Evolutionary conservation across 1,284 basidiomycete genomes (phyloP).

Genomic region (Microbotryum saponariae): DNA sequence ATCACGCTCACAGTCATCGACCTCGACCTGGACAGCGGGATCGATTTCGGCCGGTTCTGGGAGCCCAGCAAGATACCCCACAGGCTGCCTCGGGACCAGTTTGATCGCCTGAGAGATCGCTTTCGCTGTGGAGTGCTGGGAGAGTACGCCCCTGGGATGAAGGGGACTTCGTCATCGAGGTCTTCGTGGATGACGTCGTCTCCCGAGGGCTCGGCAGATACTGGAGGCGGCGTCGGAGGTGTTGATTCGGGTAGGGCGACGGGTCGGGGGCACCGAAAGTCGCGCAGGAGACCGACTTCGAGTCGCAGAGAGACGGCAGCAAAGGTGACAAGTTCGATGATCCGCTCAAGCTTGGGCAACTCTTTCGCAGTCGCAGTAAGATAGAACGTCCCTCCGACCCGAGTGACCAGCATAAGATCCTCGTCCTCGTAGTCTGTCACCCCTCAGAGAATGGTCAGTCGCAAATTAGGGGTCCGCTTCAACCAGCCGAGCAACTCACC

Average conservation of each 20-base stretch:
- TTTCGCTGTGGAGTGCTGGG: not conserved
- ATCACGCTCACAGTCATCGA: not conserved
- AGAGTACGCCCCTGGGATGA: not conserved
- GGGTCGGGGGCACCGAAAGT: conserved; percentile 12
- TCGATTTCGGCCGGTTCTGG: too few species aligned
- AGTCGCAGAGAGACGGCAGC: conserved; percentile 19
- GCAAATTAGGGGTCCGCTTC: too few species aligned
- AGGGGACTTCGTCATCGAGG: not conserved
- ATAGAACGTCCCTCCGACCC: conserved; percentile 17
- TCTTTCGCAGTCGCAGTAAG: conserved; percentile 11
- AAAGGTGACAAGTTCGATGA: conserved; percentile 22
- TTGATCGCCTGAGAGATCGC: not conserved
- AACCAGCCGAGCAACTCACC: not conserved
- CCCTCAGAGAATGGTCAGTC: not conserved
- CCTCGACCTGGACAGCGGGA: not conserved
- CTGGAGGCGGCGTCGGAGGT: conserved; percentile 54
- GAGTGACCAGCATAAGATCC: conserved; percentile 9
- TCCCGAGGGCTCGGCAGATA: conserved; percentile 46
- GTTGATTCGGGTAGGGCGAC: not conserved
- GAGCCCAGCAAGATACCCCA: too few species aligned
- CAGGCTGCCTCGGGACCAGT: not conserved
- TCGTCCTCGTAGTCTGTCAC: conserved; percentile 7
- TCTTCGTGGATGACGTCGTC: not conserved
- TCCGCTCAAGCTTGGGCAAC: conserved; percentile 10
- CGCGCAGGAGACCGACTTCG: conserved; percentile 16